phyloP scores from a whole-genome alignment of 768 basidiomycete species.

The Calocybe indica region DNA sequence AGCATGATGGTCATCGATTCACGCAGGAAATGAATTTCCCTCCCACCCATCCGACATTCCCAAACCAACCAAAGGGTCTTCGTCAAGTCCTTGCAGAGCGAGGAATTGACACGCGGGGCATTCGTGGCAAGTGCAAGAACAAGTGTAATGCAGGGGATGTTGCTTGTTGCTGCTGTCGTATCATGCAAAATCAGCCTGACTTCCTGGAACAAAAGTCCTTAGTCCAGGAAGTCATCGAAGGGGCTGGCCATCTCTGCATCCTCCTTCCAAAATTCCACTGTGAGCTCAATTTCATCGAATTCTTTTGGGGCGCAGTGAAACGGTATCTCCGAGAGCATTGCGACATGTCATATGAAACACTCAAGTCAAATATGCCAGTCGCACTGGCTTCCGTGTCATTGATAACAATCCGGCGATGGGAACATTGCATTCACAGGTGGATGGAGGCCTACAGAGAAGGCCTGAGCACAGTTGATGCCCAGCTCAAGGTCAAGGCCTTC shows the following conservation, averaged over 20 bases:
- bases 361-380: background rate
- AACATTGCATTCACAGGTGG: background rate
- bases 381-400: background rate
- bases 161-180: background rate
- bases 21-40: background rate
- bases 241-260: background rate
- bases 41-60: background rate
- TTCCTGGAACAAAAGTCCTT: too few relatives aligned
- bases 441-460: background rate
- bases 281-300: background rate
- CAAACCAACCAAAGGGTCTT: background rate
- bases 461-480: background rate
- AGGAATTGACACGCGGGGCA: background rate
- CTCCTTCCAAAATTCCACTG: background rate
- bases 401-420: background rate
- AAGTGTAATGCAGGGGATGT: background rate
- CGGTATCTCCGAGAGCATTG: background rate
- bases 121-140: background rate
- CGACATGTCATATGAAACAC: background rate
- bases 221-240: too few relatives aligned
- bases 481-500: background rate
- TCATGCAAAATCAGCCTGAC: background rate
- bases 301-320: background rate
- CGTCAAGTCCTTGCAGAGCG: background rate
- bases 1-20: too few relatives aligned